Base-by-base conservation (phyloP, 2,329 filamentous ascomycete species). In the Colletotrichum scovillei region DNA sequence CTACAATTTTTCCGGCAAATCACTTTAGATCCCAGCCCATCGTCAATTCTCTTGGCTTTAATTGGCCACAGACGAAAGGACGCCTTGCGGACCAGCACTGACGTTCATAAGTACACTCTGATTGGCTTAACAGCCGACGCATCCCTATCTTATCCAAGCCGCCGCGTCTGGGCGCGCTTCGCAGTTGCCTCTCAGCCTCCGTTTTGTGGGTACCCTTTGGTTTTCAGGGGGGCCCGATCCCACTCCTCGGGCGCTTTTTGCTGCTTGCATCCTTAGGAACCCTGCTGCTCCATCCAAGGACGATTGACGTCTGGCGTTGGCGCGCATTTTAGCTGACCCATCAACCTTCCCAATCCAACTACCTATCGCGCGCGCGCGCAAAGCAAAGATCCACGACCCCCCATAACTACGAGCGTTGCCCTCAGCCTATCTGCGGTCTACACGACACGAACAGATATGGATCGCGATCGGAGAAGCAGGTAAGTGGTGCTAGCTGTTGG, bases 391-490 rank as follows among this genome's bases (percentile, higher is more conserved):
- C 70, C 35, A 71, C 67, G 26, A 46, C 56, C 32, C 56, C 35
- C 28, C 19, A 70, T 52, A 46, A 26, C 55, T 56, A 32, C 67
- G 42, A 35, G 28, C 56, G 38, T 38, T 32, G 14, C 14, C 35
- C 30, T 22, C 8, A 16, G n/a, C 7, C 24, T 11, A 38, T 26
- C 30, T 53, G n/a, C 11, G 6, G 28, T 22, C 19, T 32, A 14
- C 19, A 63, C 42, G 26, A 49, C 26, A 55, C 14, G 5, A 70
- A 66, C n/a, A 49, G 26, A 19, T 38, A 83, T 83, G 81, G 81
- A 83, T 72, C 81, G 82, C 64, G 82, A 84, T 73, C 80, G 82
- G 62, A 78, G 78, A 66, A 78, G 82, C 63, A 82, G 82, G 83
- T 84, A 75, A 79, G 80, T 73, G 2, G 80, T 66, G 1, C 5